These are phyloP conservation scores for Stipa capillata DNA, from an alignment of 176 grass and related monocot species.

Conservation along the genomic window DNA sequence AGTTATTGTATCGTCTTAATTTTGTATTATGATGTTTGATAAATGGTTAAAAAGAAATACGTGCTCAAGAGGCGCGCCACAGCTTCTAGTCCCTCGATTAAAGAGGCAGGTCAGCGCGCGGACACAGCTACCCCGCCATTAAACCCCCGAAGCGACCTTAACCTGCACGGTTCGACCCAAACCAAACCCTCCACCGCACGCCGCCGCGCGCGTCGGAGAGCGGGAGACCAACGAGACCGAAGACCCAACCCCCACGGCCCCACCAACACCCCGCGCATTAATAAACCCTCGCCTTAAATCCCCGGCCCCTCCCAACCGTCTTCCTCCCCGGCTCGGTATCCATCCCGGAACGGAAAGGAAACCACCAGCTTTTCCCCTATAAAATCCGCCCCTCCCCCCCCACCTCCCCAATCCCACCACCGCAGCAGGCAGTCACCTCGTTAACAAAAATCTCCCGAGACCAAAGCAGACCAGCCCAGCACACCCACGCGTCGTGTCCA, in stretches of 20 bases:
- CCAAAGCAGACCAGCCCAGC: not conserved
- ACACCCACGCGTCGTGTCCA: too few relatives aligned
- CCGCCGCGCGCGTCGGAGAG: not conserved
- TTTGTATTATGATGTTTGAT: too few relatives aligned
- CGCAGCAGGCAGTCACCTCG: not conserved
- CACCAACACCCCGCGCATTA: not conserved
- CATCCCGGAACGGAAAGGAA: not conserved
- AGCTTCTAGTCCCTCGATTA: too few relatives aligned
- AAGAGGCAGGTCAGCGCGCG: too few relatives aligned
- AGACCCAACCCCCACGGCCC: not conserved
- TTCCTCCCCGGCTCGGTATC: not conserved
- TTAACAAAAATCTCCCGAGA: not conserved
- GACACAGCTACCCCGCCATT: too few relatives aligned
- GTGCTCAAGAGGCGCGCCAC: too few relatives aligned
- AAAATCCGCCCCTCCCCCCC: not conserved
- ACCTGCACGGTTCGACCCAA: too few relatives aligned
- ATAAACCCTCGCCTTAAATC: not conserved
- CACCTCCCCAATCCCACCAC: not conserved
- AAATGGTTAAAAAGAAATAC: too few relatives aligned
- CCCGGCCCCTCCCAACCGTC: not conserved
- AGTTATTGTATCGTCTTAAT: too few relatives aligned
- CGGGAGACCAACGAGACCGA: not conserved
- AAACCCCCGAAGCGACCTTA: too few relatives aligned
- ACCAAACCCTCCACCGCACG: not conserved
- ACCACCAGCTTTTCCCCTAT: not conserved